Conservation (phyloP, 2,329 filamentous ascomycete genomes). For the Pleurostoma richardsiae region DNA sequence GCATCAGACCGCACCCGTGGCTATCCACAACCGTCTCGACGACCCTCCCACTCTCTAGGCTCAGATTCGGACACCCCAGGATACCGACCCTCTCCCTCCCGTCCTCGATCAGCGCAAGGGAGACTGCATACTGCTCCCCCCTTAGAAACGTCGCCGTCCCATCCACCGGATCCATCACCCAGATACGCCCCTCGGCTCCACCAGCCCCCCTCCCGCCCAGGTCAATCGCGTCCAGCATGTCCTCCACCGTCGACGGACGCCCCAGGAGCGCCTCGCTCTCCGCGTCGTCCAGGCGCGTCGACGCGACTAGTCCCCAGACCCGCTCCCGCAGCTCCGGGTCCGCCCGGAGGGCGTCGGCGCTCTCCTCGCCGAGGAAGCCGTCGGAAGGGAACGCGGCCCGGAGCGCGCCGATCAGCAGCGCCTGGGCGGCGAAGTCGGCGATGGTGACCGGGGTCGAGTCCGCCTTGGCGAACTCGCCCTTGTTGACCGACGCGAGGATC, state of each 20-base stretch:
- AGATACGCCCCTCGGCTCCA: constrained; percentile 31
- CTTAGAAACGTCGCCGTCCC: constrained; percentile 53
- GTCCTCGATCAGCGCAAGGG: constrained; percentile 45
- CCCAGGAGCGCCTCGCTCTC: constrained; percentile 16
- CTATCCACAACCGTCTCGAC: background rate
- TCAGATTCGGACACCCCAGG: constrained; percentile 35
- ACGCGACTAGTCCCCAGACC: constrained; percentile 32
- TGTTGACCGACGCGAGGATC: constrained; percentile 28
- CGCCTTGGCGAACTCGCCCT: constrained; percentile 44
- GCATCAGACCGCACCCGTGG: background rate
- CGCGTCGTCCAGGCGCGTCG: constrained; percentile 3
- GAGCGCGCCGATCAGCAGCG: constrained; percentile 45
- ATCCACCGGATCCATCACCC: constrained; percentile 59
- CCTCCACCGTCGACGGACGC: constrained; percentile 30
- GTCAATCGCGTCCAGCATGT: constrained; percentile 50
- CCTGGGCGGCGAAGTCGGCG: constrained; percentile 56
- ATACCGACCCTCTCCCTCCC: constrained; percentile 44
- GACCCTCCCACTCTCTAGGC: background rate
- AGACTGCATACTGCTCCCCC: constrained; percentile 52
- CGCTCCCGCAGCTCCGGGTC: constrained; percentile 35
- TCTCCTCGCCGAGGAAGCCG: constrained; percentile 51
- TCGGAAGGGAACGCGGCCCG: constrained; percentile 45
- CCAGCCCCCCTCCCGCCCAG: constrained; percentile 38
- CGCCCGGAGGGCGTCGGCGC: constrained; percentile 39
- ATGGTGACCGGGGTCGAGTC: constrained; percentile 54